Evolutionary conservation across 2,329 filamentous ascomycete genomes (phyloP).

Genomic region (Alternaria triticina): DNA sequence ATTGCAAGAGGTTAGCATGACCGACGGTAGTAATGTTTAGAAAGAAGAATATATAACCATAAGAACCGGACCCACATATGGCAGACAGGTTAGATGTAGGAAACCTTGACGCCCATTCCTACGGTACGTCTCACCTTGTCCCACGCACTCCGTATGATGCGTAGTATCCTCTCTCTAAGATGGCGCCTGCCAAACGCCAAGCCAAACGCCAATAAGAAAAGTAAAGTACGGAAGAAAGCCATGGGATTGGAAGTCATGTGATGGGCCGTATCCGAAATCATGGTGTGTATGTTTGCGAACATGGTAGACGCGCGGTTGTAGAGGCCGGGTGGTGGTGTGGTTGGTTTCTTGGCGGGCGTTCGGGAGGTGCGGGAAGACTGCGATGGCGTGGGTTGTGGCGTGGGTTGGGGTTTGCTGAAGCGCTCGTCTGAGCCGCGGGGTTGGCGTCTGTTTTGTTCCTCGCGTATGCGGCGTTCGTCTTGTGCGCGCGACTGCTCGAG

Average conservation of each 20-base stretch:
- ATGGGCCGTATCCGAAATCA: conserved; percentile 58
- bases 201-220: conserved; percentile 81
- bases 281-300: conserved; percentile 55
- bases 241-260: conserved; percentile 62
- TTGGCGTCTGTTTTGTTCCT: conserved; percentile 46
- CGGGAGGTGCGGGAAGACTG: conserved; percentile 34
- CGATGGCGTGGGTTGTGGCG: conserved; percentile 32
- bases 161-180: conserved; percentile 74
- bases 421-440: conserved; percentile 42
- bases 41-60: background rate
- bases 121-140: conserved; percentile 82
- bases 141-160: conserved; percentile 74
- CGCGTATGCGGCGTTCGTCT: conserved; percentile 49
- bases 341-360: conserved; percentile 40
- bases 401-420: conserved; percentile 32
- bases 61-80: background rate
- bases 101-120: conserved; percentile 97
- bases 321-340: conserved; percentile 44
- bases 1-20: background rate
- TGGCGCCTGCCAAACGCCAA: conserved; percentile 77
- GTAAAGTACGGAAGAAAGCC: conserved; percentile 66
- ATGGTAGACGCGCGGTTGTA: conserved; percentile 54
- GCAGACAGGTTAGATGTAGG: conserved; percentile 72
- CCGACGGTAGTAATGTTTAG: background rate
- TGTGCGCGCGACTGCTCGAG: conserved; percentile 51